A percentile compares a stretch with the other conserved stretches of the same genome.
Evolutionary conservation across 805 yeast genomes (phyloP).

Genomic region (Suhomyces canberraensis): DNA sequence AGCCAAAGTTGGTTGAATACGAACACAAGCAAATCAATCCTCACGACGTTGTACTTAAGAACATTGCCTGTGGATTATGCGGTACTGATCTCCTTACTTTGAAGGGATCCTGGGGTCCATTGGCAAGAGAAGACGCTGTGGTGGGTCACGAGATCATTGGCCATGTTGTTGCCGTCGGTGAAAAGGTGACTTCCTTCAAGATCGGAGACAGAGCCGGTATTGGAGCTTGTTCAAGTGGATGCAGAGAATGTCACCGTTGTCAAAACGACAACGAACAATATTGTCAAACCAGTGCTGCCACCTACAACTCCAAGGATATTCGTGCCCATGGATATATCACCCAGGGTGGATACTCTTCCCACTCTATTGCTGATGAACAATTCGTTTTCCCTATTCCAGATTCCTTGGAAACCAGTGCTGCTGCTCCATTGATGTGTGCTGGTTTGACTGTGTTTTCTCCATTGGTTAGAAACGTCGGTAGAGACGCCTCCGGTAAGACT

Average conservation of each 20-base stretch:
- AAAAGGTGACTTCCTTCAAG: slow-evolving; percentile 46
- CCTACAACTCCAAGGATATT: slow-evolving; percentile 21
- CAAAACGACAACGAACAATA: slow-evolving; percentile 32
- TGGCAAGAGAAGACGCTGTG: slow-evolving; percentile 28
- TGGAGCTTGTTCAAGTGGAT: slow-evolving; percentile 67
- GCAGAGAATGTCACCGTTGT: slow-evolving; percentile 36
- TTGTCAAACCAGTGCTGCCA: slow-evolving; percentile 21
- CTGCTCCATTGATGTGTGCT: slow-evolving; percentile 76
- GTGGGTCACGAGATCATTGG: slow-evolving; percentile 51
- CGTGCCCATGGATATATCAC: slow-evolving; percentile 47
- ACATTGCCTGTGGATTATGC: slow-evolving; percentile 45
- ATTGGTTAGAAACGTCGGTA: slow-evolving; percentile 41
- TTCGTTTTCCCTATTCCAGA: slow-evolving; percentile 64
- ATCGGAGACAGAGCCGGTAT: slow-evolving; percentile 78
- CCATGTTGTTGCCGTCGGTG: slow-evolving; percentile 49
- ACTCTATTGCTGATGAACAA: slow-evolving; percentile 60
- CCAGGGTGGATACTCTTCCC: slow-evolving; percentile 68
- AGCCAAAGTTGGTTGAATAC: slow-evolving; percentile 50
- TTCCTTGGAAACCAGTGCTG: slow-evolving; percentile 42
- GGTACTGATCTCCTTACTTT: slow-evolving; percentile 57
- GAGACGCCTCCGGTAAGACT: slow-evolving; percentile 42
- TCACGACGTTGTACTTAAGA: slow-evolving; percentile 17
- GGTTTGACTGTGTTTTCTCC: slow-evolving; percentile 75
- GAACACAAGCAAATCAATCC: slow-evolving; percentile 40
- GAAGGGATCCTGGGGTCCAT: slow-evolving; percentile 49